phyloP scores from a whole-genome alignment of 257 asterid genomes.

The Ballota nigra region DNA sequence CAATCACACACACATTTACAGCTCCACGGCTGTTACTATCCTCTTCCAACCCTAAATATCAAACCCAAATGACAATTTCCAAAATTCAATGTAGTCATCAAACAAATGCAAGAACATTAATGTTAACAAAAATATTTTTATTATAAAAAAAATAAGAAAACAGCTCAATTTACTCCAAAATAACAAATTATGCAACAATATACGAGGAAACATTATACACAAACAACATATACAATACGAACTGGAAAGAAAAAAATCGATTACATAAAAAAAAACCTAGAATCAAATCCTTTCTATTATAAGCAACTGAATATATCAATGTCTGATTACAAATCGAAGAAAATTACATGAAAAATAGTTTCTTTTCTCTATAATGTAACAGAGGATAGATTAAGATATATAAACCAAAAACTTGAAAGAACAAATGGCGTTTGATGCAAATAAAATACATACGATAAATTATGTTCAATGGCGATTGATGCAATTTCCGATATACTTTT shows the following conservation, averaged over 20 bases:
- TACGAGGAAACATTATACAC: constrained; percentile 8
- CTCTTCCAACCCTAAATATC: constrained; percentile 25
- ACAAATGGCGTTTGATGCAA: constrained; percentile 15
- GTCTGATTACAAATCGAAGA: constrained; percentile 14
- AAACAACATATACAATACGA: constrained; percentile 6
- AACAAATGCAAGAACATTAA: constrained; percentile 38
- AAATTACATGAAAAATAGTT: neutral
- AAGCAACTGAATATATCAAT: constrained; percentile 23
- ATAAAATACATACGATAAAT: constrained; percentile 17
- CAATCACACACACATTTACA: constrained; percentile 10
- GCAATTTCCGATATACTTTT: constrained; percentile 31
- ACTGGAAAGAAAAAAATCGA: neutral
- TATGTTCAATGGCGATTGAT: neutral
- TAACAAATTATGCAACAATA: neutral
- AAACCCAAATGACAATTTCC: constrained; percentile 41
- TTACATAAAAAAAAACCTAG: constrained; percentile 25
- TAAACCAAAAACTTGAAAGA: constrained; percentile 3
- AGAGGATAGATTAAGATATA: constrained; percentile 33
- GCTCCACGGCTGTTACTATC: constrained; percentile 13
- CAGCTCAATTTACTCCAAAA: neutral
- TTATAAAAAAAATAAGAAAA: neutral
- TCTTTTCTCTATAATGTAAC: constrained; percentile 24
- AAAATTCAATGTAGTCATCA: constrained; percentile 29
- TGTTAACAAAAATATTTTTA: constrained; percentile 27
- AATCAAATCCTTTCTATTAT: constrained; percentile 26